Base-by-base conservation (phyloP, 345 rosid species). In the Crucihimalaya himalaica region DNA sequence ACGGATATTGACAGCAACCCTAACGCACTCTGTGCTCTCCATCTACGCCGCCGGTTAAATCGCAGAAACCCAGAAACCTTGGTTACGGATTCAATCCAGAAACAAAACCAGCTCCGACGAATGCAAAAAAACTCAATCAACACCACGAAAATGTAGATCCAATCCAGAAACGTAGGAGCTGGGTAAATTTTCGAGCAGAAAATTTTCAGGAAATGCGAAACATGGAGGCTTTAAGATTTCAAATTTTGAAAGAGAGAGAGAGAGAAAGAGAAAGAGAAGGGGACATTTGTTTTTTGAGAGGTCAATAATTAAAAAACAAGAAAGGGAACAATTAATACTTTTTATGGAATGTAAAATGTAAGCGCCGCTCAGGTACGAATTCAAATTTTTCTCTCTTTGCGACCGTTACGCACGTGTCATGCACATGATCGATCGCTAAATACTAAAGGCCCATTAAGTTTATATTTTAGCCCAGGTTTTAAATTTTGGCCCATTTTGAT, bases 1-100 rank as follows among this genome's bases (percentile, higher is more conserved):
- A 0, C 99, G 87, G 14, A 95, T 83, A 32, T 95, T 92, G 35
- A 95, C 97, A 0, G 99, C 98, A 16, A 95, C 98, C 57, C 85
- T 82, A 25, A 95, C 99, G 64, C 88, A 87, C 78, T 84, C 89
- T 6, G 85, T 51, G 58, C 53, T 79, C 54, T 88, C 95, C 95
- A 89, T 89, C 40, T 25, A 69, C 66, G 7, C n/a, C 66, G 7
- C n/a, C 42, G 66, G 12, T 42, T 25, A 9, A 14, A 45, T 60
- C 27, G 40, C 53, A 32, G 65, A 39, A 63, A 75, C 46, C 57
- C 53, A 46, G 9, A n/a, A 10, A 48, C 47, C 9, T 60, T 7
- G 69, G 72, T 63, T n/a, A 51, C 45, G 31, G 43, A 29, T 34
- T 21, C 20, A 42, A 61, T 40, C 61, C 43, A 70, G 76, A 62